Percentiles rank a stretch among this genome's conserved stretches.
Conservation (phyloP, 768 basidiomycete species). For the Suillus weaverae region DNA sequence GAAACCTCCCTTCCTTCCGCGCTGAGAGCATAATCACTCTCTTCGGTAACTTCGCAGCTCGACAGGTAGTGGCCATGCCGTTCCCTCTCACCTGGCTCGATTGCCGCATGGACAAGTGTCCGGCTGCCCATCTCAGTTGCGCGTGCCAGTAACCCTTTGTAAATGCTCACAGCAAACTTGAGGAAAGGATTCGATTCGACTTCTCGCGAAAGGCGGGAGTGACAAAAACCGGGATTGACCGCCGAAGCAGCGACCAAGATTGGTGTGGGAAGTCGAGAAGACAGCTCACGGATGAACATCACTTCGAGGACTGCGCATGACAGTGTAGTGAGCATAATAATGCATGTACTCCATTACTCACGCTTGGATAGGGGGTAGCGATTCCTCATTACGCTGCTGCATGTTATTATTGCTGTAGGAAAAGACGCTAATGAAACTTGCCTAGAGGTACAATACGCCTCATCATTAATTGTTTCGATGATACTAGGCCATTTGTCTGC, state of each 20-base stretch:
- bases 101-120: conserved; percentile 34
- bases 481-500: conserved; percentile 24
- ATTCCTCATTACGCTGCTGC: conserved; percentile 22
- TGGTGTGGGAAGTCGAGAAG: conserved; percentile 28
- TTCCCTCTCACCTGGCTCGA: conserved; percentile 25
- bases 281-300: conserved; percentile 38
- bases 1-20: conserved; percentile 31
- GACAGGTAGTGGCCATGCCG: conserved; percentile 35
- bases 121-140: conserved; percentile 37
- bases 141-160: conserved; percentile 28
- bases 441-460: conserved; percentile 28
- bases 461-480: conserved; percentile 27
- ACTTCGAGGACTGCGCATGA: conserved; percentile 32
- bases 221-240: conserved; percentile 37
- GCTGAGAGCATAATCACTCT: conserved; percentile 30
- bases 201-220: conserved; percentile 30
- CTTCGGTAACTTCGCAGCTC: conserved; percentile 25
- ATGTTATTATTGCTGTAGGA: conserved; percentile 4
- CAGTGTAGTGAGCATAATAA: background rate
- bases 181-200: conserved; percentile 12
- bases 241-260: conserved; percentile 31
- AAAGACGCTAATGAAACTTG: conserved; percentile 12
- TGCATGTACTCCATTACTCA: conserved; percentile 5
- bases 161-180: background rate
- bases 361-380: conserved; percentile 29